phyloP scores from a whole-genome alignment of 805 yeast species.

The Candida parachauliodes region DNA sequence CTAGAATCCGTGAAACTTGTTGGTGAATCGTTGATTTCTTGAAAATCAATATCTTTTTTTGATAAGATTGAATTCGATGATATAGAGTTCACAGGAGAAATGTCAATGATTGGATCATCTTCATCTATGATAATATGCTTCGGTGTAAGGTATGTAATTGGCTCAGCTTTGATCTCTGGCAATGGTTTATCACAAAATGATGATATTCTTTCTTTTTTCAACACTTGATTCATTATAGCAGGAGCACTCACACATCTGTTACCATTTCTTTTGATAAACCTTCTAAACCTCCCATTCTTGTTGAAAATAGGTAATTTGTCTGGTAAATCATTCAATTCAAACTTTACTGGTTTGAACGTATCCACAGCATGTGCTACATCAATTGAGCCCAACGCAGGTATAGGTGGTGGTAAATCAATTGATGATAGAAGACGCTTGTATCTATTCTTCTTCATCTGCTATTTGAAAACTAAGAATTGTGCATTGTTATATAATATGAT shows the following conservation, averaged over 20 bases:
- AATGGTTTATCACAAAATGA: too few species aligned
- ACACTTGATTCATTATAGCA: neutral
- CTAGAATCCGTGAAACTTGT: constrained; percentile 6
- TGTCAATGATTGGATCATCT: too few species aligned
- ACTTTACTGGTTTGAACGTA: constrained; percentile 24
- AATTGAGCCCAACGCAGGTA: constrained; percentile 20
- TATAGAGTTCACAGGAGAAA: neutral
- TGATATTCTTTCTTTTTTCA: neutral
- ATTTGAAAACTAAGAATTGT: too few species aligned
- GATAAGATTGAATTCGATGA: constrained; percentile 2
- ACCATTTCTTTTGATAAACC: constrained; percentile 11
- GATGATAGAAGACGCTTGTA: too few species aligned
- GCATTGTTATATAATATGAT: neutral
- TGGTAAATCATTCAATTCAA: constrained; percentile 27
- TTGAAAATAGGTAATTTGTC: constrained; percentile 19
- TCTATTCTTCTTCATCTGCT: too few species aligned
- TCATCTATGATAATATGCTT: too few species aligned
- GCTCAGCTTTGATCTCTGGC: too few species aligned
- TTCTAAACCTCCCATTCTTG: constrained; percentile 19
- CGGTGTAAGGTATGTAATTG: too few species aligned
- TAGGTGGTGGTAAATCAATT: constrained; percentile 21
- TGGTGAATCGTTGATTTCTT: neutral
- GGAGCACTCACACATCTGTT: constrained; percentile 7
- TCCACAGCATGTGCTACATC: constrained; percentile 28
- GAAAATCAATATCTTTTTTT: neutral